A percentile compares a stretch with the other conserved stretches of the same genome.
Conservation (phyloP, 192 early-diverging fungal genomes). For the Rhizoclosmatium globosum region DNA sequence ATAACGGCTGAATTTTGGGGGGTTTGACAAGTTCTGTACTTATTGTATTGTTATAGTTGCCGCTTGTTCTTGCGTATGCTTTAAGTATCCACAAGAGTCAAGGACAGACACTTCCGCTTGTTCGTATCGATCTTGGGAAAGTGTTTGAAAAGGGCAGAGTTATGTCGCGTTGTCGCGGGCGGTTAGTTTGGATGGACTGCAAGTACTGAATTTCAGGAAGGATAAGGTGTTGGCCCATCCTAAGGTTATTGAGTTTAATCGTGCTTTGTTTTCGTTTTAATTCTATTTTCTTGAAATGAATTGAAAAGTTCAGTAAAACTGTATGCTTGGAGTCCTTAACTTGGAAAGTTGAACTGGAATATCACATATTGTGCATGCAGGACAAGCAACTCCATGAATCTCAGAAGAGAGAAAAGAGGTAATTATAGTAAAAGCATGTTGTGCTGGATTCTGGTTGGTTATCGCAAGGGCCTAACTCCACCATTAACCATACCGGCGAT, state of each 20-base stretch:
- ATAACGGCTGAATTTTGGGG: neutral
- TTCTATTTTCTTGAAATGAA: too few species aligned
- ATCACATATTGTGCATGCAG: too few species aligned
- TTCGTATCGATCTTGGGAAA: constrained; percentile 53
- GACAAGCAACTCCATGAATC: too few species aligned
- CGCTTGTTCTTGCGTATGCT: constrained; percentile 55
- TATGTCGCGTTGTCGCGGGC: constrained; percentile 61
- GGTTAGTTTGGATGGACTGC: neutral
- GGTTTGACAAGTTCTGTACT: neutral
- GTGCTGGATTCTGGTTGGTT: too few species aligned
- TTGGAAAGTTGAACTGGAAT: too few species aligned
- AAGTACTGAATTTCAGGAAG: constrained; percentile 35
- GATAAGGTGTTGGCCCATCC: constrained; percentile 33
- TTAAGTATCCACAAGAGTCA: constrained; percentile 63
- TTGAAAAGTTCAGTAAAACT: too few species aligned
- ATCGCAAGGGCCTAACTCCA: too few species aligned
- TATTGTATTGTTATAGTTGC: constrained; percentile 36
- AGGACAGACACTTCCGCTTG: constrained; percentile 55
- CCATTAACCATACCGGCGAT: too few species aligned
- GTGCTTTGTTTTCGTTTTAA: constrained; percentile 5
- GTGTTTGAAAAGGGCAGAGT: constrained; percentile 59
- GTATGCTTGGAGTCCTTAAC: too few species aligned
- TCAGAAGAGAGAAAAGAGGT: too few species aligned
- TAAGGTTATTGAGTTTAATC: constrained; percentile 18
- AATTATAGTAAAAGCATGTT: too few species aligned